A percentile compares a stretch with the other conserved stretches of the same genome.
phyloP scores from a whole-genome alignment of 2,329 filamentous ascomycete genomes.

The Harringtonia aguacate region DNA sequence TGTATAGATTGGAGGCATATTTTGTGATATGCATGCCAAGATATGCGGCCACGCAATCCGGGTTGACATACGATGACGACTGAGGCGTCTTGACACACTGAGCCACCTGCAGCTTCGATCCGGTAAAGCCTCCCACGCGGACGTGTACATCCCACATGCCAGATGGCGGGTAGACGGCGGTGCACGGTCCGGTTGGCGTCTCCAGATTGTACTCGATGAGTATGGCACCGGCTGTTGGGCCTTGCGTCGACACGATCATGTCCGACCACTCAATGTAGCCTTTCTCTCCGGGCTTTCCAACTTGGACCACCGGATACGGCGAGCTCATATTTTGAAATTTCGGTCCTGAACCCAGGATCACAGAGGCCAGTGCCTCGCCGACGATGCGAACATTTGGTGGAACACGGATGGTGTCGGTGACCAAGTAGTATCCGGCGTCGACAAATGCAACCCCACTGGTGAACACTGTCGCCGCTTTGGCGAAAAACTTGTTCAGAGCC shows the following conservation, averaged over 20 bases:
- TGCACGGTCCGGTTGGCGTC: conserved; percentile 19
- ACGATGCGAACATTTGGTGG: conserved; percentile 43
- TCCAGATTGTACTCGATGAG: conserved; percentile 65
- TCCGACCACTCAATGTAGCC: conserved; percentile 63
- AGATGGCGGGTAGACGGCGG: conserved; percentile 21
- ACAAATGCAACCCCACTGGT: conserved; percentile 44
- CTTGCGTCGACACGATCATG: conserved; percentile 59
- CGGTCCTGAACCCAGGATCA: conserved; percentile 44
- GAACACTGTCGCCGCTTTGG: conserved; percentile 20
- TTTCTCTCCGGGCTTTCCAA: conserved; percentile 46
- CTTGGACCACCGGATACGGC: conserved; percentile 54
- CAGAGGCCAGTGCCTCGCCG: conserved; percentile 45
- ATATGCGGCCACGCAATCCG: conserved; percentile 25
- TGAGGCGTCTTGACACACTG: conserved; percentile 49
- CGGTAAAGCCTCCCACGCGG: conserved; percentile 60
- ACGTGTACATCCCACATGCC: conserved; percentile 69
- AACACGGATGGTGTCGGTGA: conserved; percentile 42
- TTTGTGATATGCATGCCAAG: conserved; percentile 31
- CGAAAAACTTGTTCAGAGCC: conserved; percentile 45
- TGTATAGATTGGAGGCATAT: conserved; percentile 24
- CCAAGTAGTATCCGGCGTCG: conserved; percentile 51
- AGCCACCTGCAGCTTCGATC: conserved; percentile 55
- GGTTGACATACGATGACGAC: conserved; percentile 17
- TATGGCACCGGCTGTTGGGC: conserved; percentile 55
- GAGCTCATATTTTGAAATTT: conserved; percentile 44